Evolutionary conservation across 2,329 filamentous ascomycete genomes (phyloP), one percentile per base, ranked within the genome.

Genomic region (Penicillium sp.): DNA sequence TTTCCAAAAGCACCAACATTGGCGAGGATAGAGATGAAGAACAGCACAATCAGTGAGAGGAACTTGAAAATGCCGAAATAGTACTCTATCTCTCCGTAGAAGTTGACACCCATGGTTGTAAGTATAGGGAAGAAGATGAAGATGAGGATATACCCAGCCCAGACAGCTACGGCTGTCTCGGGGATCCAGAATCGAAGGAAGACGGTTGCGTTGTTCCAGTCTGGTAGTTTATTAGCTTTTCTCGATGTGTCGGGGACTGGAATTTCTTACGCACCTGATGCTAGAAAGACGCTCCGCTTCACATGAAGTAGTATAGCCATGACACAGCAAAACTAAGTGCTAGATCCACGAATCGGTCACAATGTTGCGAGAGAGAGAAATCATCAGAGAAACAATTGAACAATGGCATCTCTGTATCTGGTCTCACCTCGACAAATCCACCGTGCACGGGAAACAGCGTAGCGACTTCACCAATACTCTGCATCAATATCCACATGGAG

Each of bases 401-500:
- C 8, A 19, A 19, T 9, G n/a, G n/a, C 2, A 42, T n/a, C 8
- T 3, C 9, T 19, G 9, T 42, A 10, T 42, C 1, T 5, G 9
- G 10, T 9, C 40, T 42, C 40, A 42, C 40, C 40, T 42, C 40
- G 12, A 42, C 40, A 22, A 42, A 42, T 4, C 40, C 40, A 1
- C 40, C 40, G 12, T 42, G 40, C 12, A 42, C 40, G 0, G 40
- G 40, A 19, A 42, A 42, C 3, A 42, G n/a, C 2, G 40, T 42
- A 22, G 40, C 40, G 4, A 42, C 40, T 42, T 42, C 40, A 22
- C 40, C 40, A 22, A 42, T n/a, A 22, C 40, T 42, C 40, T 42
- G 40, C 40, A 42, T 42, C 40, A 42, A 42, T 42, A 42, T 42
- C 40, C 40, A 42, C 40, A 42, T 42, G 3, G 40, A 42, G n/a